Percentiles rank a stretch among this genome's conserved stretches.
Conservation (phyloP, 257 asterid species). For the Thymus quinquecostatus region DNA sequence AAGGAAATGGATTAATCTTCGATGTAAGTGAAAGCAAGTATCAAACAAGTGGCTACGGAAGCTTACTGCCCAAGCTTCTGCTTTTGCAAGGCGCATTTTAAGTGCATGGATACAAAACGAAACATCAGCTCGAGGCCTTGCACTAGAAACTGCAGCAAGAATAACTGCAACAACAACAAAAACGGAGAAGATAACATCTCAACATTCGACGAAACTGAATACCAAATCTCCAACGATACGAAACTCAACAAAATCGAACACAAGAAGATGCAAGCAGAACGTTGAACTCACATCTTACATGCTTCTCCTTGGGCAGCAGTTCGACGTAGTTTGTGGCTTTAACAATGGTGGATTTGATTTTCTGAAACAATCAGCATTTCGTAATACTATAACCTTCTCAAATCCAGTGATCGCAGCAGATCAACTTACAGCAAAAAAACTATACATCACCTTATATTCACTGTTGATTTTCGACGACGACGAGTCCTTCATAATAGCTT, state of each 20-base stretch:
- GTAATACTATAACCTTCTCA: slow-evolving; percentile 4
- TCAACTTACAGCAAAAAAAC: not conserved
- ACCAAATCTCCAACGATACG: not conserved
- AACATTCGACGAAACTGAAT: not conserved
- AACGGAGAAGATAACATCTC: not conserved
- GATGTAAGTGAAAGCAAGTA: too few relatives aligned
- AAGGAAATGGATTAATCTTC: not conserved
- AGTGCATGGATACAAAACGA: slow-evolving; percentile 70
- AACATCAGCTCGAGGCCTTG: slow-evolving; percentile 84
- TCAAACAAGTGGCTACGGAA: slow-evolving; percentile 23
- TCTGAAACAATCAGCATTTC: slow-evolving; percentile 46
- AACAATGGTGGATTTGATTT: slow-evolving; percentile 62
- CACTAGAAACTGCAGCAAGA: slow-evolving; percentile 64
- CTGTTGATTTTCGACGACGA: slow-evolving; percentile 77
- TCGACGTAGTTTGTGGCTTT: slow-evolving; percentile 87
- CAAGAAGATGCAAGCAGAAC: slow-evolving; percentile 8
- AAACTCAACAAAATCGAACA: slow-evolving; percentile 12
- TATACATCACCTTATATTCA: slow-evolving; percentile 60
- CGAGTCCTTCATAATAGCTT: slow-evolving; percentile 67
- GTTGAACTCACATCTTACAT: slow-evolving; percentile 63
- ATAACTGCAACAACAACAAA: slow-evolving; percentile 44
- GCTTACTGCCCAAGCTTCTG: slow-evolving; percentile 78
- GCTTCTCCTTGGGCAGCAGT: slow-evolving; percentile 77
- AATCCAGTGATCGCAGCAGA: slow-evolving; percentile 4
- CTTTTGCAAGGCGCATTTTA: slow-evolving; percentile 69